A percentile compares a stretch with the other conserved stretches of the same genome.
Evolutionary conservation across 2,329 filamentous ascomycete genomes (phyloP).

Genomic region (Neocatenulostroma microsporum): DNA sequence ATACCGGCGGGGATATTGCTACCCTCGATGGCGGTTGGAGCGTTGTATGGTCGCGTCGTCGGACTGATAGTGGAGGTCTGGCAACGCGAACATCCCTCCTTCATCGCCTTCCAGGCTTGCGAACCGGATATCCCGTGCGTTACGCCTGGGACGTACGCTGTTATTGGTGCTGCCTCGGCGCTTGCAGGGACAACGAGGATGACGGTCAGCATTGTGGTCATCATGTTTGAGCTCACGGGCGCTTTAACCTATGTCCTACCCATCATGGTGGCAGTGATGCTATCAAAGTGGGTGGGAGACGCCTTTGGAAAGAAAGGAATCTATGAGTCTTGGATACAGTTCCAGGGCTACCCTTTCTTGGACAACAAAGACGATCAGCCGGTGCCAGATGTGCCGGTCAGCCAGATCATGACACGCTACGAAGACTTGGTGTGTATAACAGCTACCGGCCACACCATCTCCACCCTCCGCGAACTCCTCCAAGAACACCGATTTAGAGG

Average conservation of each 20-base stretch:
- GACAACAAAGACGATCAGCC: constrained; percentile 94
- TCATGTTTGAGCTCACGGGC: constrained; percentile 90
- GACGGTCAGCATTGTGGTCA: constrained; percentile 88
- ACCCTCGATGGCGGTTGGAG: constrained; percentile 96
- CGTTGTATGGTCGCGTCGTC: constrained; percentile 78
- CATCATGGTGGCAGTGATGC: constrained; percentile 83
- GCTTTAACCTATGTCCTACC: constrained; percentile 92
- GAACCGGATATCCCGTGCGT: constrained; percentile 62
- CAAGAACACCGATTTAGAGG: constrained; percentile 77
- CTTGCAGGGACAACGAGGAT: constrained; percentile 96
- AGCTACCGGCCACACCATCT: constrained; percentile 74
- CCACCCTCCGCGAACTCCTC: constrained; percentile 77
- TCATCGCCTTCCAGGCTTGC: constrained; percentile 67
- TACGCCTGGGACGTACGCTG: constrained; percentile 90
- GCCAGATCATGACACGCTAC: constrained; percentile 75
- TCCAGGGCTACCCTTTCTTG: constrained; percentile 97
- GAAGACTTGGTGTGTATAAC: constrained; percentile 89
- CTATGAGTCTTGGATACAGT: constrained; percentile 88
- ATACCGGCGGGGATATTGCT: constrained; percentile 96
- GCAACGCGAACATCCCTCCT: constrained; percentile 64
- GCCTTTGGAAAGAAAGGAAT: constrained; percentile 91
- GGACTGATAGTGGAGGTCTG: constrained; percentile 79
- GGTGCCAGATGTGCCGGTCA: constrained; percentile 78
- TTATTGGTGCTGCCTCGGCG: constrained; percentile 89
- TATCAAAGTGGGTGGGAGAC: constrained; percentile 97